Percentiles rank a stretch among this genome's conserved stretches.
phyloP scores from a whole-genome alignment of 1,284 basidiomycete genomes.

The Ganoderma lucidum region DNA sequence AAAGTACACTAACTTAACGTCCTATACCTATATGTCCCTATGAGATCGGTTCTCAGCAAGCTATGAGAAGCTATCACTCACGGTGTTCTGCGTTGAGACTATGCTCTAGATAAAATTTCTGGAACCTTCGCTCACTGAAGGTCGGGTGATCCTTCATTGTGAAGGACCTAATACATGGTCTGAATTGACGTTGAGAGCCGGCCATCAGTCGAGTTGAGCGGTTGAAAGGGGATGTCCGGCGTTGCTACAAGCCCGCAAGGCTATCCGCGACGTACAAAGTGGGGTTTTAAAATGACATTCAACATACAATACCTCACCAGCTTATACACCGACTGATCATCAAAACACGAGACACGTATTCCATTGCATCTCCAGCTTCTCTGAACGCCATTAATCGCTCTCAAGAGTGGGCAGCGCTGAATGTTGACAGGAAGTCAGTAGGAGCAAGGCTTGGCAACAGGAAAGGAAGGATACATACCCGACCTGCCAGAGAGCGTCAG shows the following conservation, averaged over 20 bases:
- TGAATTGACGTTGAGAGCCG: too few relatives aligned
- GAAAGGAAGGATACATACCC: conserved; percentile 29
- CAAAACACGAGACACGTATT: not conserved
- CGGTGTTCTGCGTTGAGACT: not conserved
- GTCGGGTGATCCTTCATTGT: too few relatives aligned
- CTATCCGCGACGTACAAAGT: not conserved
- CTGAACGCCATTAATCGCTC: too few relatives aligned
- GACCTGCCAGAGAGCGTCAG: conserved; percentile 33
- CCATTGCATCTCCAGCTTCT: not conserved
- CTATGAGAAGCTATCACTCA: not conserved
- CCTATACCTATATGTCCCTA: not conserved
- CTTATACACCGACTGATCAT: not conserved
- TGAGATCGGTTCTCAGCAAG: not conserved
- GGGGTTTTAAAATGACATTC: not conserved
- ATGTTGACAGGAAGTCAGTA: not conserved
- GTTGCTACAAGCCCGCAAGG: not conserved
- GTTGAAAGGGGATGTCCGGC: too few relatives aligned
- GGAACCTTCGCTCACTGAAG: too few relatives aligned
- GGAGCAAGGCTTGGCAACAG: not conserved
- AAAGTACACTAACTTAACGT: not conserved
- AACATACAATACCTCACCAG: not conserved
- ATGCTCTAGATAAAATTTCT: not conserved
- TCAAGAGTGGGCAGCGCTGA: conserved; percentile 8
- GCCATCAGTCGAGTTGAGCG: too few relatives aligned
- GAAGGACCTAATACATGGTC: too few relatives aligned